Evolutionary conservation across 495 filamentous ascomycete species (phyloP).

Genomic region (Penicillium bovifimosum): DNA sequence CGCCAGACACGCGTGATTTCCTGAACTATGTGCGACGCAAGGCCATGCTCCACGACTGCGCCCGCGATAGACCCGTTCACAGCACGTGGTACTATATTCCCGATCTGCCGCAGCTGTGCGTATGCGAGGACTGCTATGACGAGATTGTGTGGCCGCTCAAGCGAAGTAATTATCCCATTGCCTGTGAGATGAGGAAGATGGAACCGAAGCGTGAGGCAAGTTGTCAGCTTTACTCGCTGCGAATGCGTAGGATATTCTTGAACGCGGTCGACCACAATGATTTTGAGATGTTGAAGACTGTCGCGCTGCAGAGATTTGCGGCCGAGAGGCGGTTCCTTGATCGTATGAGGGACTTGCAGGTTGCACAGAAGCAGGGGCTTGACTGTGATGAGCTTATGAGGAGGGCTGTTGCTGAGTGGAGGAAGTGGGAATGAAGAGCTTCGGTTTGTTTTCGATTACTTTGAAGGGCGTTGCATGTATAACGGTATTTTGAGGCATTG

Average conservation of each 20-base stretch:
- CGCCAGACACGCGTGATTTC: constrained; percentile 47
- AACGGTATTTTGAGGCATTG: constrained; percentile 5
- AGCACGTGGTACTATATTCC: constrained; percentile 60
- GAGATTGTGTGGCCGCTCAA: constrained; percentile 61
- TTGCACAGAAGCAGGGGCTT: constrained; percentile 40
- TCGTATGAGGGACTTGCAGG: constrained; percentile 35
- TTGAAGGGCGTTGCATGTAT: not conserved
- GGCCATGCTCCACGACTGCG: constrained; percentile 48
- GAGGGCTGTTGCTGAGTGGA: constrained; percentile 50
- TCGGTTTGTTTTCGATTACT: not conserved
- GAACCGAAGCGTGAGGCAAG: constrained; percentile 45
- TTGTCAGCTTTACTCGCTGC: constrained; percentile 69
- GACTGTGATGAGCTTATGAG: constrained; percentile 44
- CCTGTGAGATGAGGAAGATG: constrained; percentile 49
- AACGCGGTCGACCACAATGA: constrained; percentile 56
- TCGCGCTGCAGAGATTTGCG: constrained; percentile 34
- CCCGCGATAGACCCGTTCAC: constrained; percentile 43
- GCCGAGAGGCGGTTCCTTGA: constrained; percentile 45
- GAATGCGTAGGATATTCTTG: constrained; percentile 63
- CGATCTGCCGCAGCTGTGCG: constrained; percentile 56
- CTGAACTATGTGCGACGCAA: constrained; percentile 47
- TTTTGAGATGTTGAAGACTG: constrained; percentile 40
- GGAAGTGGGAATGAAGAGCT: constrained; percentile 43
- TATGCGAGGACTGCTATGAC: constrained; percentile 69
- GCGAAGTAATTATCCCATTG: constrained; percentile 45